These are phyloP conservation scores for Xylaria palmicola DNA, from an alignment of 495 filamentous ascomycete species.

Conservation along the genomic window DNA sequence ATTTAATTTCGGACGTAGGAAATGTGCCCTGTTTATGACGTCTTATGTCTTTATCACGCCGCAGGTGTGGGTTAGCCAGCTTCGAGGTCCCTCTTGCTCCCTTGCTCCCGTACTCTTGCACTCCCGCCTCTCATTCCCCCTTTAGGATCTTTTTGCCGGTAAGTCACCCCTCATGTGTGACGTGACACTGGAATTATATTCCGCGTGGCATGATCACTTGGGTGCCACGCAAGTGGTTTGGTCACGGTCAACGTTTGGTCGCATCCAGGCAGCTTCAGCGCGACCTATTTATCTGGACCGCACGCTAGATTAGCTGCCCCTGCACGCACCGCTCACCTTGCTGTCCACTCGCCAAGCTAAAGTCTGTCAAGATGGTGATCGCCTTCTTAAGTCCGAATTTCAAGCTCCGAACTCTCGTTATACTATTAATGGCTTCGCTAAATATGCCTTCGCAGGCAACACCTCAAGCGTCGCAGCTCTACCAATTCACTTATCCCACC, in stretches of 20 bases:
- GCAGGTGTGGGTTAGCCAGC: too few species aligned
- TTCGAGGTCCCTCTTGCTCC: not conserved
- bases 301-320: not conserved
- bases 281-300: not conserved
- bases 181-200: not conserved
- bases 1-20: too few species aligned
- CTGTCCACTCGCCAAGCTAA: not conserved
- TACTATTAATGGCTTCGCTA: not conserved
- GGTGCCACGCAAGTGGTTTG: not conserved
- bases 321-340: not conserved
- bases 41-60: too few species aligned
- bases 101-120: not conserved
- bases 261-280: not conserved
- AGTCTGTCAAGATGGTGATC: not conserved
- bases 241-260: not conserved
- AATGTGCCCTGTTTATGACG: too few species aligned
- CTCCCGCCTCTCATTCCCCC: not conserved
- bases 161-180: not conserved
- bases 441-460: not conserved
- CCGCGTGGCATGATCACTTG: not conserved
- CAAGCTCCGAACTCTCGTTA: not conserved
- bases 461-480: conserved; percentile 3
- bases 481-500: conserved; percentile 16
- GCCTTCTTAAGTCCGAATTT: not conserved
- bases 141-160: not conserved